Conservation (phyloP, 1,284 basidiomycete genomes). For the Tilletia walkeri region DNA sequence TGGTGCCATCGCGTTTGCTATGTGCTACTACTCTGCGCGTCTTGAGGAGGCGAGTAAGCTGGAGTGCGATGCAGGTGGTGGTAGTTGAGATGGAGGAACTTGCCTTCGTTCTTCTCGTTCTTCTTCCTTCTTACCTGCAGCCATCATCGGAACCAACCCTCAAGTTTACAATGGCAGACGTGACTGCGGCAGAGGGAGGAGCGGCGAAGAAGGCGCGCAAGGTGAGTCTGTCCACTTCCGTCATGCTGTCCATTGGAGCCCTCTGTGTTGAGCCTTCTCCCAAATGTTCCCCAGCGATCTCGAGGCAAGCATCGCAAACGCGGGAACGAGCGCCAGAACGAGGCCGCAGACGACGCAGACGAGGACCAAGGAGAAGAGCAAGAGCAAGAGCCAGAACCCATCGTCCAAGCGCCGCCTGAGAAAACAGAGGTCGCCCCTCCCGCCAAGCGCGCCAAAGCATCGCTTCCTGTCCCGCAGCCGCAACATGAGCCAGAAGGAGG, state of each 20-base stretch:
- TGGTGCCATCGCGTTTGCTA: slow-evolving; percentile 6
- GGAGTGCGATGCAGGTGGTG: background rate
- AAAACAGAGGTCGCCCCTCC: background rate
- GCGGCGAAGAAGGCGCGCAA: background rate
- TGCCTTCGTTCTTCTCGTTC: background rate
- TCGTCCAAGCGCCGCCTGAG: background rate
- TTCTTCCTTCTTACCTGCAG: background rate
- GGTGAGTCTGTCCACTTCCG: background rate
- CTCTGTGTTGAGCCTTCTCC: background rate
- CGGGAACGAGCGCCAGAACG: background rate
- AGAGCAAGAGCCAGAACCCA: background rate
- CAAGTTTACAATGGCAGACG: background rate
- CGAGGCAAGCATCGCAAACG: slow-evolving; percentile 10
- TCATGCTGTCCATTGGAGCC: background rate
- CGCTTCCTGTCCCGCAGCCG: background rate
- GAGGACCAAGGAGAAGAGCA: background rate
- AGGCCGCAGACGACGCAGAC: background rate
- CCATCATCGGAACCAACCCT: background rate
- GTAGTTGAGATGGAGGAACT: background rate
- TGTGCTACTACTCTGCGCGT: background rate
- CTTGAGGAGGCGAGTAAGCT: background rate
- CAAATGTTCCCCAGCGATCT: background rate
- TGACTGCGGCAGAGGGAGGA: background rate
- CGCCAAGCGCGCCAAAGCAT: background rate
- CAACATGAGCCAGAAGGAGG: background rate